These are phyloP conservation scores for Euphorbia celastroides DNA, from an alignment of 441 rosid species.

Conservation along the genomic window DNA sequence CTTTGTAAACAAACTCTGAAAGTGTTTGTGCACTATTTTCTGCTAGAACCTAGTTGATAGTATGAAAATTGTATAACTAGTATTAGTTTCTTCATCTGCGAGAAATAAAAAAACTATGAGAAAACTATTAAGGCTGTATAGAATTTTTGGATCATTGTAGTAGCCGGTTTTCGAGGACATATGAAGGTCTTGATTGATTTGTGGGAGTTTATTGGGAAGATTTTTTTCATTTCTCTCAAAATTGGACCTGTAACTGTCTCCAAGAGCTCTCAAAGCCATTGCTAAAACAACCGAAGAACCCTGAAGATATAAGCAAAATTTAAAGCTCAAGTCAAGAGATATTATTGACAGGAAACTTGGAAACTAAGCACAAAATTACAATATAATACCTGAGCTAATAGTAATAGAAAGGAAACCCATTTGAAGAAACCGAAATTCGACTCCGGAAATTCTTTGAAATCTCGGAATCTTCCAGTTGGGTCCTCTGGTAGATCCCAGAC, in stretches of 20 bases:
- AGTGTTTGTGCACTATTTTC: background rate
- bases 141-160: background rate
- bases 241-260: conserved; percentile 14
- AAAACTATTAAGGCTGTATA: no score
- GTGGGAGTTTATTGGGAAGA: conserved; percentile 26
- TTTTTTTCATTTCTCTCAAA: conserved; percentile 30
- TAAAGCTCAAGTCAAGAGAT: background rate
- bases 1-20: background rate
- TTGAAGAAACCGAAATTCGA: conserved; percentile 36
- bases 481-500: conserved; percentile 61
- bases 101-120: no score
- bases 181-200: conserved; percentile 26
- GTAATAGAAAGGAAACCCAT: conserved; percentile 35
- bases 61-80: no score
- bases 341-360: background rate
- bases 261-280: conserved; percentile 33
- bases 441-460: conserved; percentile 38
- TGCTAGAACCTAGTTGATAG: background rate
- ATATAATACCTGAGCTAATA: conserved; percentile 38
- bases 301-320: conserved; percentile 18
- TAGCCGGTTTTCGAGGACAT: background rate
- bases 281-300: conserved; percentile 33
- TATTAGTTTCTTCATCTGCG: no score
- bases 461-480: conserved; percentile 44
- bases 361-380: background rate